Percentiles rank a stretch among this genome's conserved stretches.
phyloP scores from a whole-genome alignment of 108 stramenopile genomes.

The Nannochloropsis oceanica region DNA sequence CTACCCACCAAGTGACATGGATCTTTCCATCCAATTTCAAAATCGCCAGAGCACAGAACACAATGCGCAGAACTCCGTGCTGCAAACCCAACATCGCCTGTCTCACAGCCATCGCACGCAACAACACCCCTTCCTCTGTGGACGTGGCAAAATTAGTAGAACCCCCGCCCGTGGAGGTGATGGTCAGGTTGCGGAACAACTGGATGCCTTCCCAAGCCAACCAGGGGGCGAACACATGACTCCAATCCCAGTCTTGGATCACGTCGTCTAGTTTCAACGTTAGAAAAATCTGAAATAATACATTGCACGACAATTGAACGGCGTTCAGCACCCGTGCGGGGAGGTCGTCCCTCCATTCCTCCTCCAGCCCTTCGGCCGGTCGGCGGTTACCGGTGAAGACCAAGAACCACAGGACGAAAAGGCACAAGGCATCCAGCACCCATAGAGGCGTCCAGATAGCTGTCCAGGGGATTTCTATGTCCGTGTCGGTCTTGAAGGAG shows the following conservation, averaged over 20 bases:
- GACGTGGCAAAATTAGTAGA: not conserved
- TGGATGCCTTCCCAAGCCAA: constrained; percentile 2
- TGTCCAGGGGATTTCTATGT: not conserved
- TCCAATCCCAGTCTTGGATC: constrained; percentile 5
- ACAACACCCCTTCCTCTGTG: not conserved
- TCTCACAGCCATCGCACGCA: not conserved
- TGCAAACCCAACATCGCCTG: not conserved
- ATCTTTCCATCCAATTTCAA: not conserved
- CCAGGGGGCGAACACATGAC: constrained; percentile 6
- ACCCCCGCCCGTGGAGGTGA: not conserved
- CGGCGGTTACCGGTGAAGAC: constrained; percentile 17
- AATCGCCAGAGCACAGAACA: not conserved
- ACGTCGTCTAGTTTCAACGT: constrained; percentile 25
- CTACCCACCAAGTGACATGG: constrained; percentile 26
- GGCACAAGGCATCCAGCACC: constrained; percentile 25
- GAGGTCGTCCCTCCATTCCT: constrained; percentile 27
- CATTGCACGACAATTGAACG: not conserved
- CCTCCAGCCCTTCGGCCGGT: constrained; percentile 27
- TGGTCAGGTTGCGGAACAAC: constrained; percentile 5
- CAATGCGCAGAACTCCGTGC: not conserved
- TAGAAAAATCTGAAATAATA: constrained; percentile 23
- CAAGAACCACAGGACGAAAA: constrained; percentile 24
- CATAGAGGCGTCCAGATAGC: constrained; percentile 37
- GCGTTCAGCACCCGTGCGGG: not conserved
- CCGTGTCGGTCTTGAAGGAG: not conserved